Evolutionary conservation across 768 basidiomycete genomes (phyloP), one percentile per base, ranked within the genome.

Genomic region (Boletus tylopilopsis): DNA sequence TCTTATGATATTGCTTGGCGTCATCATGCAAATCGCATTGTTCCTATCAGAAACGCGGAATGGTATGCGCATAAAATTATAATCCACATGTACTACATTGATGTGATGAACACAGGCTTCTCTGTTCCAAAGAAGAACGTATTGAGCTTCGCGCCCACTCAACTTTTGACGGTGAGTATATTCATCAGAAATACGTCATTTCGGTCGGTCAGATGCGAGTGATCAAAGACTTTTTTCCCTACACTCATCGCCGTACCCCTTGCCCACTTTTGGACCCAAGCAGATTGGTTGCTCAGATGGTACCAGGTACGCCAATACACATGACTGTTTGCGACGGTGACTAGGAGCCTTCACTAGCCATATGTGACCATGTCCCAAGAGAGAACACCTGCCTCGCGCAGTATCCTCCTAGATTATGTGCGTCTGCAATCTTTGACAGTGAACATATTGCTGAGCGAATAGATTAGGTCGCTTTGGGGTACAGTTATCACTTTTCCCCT

Each of bases 331-430:
- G 39, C 35, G 32, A 34, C 12, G 25, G 22, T 56, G 42, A 49
- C 55, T 29, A n/a, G n/a, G 27, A 54, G 15, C 35, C 42, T 30
- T 36, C 37, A 36, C 27, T 50, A 87, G 85, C 84, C 86, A 3
- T 87, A 84, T 52, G 69, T 88, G 6, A 65, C 74, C 6, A 65
- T 88, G 23, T 72, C 77, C 16, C 68, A 72, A 55, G 84, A 82
- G 2, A 68, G 68, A 51, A 77, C 76, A 1, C 62, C 69, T 2
- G 82, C 84, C 1, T 72, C 81, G 47, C 77, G 81, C 53, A 79
- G 79, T 45, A 62, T 88, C n/a, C 68, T 88, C 16, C 60, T 85
- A 22, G 80, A 87, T 62, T 87, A 87, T 64, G 82, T 84, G 55
- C 42, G 80, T 53, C 42, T 23, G 19, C 19, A 13, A 27, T 51